Evolutionary conservation across 345 rosid species (phyloP).

Genomic region (Lepidium africanum): DNA sequence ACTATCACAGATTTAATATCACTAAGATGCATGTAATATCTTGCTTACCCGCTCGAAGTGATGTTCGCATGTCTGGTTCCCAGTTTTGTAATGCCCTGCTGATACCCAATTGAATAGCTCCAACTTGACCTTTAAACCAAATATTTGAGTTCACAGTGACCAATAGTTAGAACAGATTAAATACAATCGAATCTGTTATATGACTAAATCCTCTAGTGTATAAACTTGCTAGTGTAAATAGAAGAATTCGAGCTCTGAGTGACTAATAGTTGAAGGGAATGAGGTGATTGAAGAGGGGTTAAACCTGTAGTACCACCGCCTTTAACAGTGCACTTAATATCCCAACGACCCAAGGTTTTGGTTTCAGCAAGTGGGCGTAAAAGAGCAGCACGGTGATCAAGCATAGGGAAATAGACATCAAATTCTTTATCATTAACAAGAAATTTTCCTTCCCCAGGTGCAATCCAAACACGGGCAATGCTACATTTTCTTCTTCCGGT

Average conservation of each 20-base stretch:
- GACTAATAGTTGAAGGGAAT: not conserved
- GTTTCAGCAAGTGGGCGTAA: slow-evolving; percentile 92
- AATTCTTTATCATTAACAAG: slow-evolving; percentile 67
- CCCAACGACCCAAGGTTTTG: slow-evolving; percentile 97
- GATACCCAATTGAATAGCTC: slow-evolving; percentile 82
- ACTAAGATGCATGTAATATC: not conserved
- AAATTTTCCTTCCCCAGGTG: slow-evolving; percentile 83
- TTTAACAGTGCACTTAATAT: slow-evolving; percentile 72
- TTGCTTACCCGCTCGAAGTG: slow-evolving; percentile 68
- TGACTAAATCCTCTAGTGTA: not conserved
- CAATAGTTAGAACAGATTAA: not conserved
- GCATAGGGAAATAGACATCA: slow-evolving; percentile 90
- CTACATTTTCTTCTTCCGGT: slow-evolving; percentile 96
- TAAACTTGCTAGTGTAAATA: not conserved
- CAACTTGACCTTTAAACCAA: slow-evolving; percentile 73
- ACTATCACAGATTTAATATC: not conserved
- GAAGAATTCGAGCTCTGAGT: not conserved
- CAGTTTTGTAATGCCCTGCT: slow-evolving; percentile 91
- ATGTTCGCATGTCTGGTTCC: slow-evolving; percentile 85
- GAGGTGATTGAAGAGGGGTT: not conserved
- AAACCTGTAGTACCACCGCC: slow-evolving; percentile 94
- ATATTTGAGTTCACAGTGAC: not conserved
- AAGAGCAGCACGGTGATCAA: slow-evolving; percentile 90
- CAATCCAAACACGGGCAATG: slow-evolving; percentile 87
- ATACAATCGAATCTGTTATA: not conserved